Evolutionary conservation across 1,284 basidiomycete genomes (phyloP), one percentile per base, ranked within the genome.

Genomic region (Microbotryum lychnidis-dioicae): DNA sequence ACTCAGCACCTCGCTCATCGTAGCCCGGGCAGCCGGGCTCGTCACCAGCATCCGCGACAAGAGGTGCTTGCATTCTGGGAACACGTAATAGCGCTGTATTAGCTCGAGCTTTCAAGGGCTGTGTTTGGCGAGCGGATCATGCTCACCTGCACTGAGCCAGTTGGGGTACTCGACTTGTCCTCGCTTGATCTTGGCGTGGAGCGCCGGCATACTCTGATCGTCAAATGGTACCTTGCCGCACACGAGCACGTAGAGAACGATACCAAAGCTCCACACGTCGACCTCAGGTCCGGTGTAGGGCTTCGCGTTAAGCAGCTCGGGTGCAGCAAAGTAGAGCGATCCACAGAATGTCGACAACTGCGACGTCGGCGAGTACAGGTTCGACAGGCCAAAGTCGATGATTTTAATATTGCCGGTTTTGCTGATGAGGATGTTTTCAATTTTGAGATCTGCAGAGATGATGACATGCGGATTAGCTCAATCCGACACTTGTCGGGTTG

Each of bases 331-430:
- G 78, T 98, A 99, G 21, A 98, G 80, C 1, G 90, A 96, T 27
- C 94, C 93, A 71, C 94, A 98, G 75, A 98, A 99, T 0, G 96
- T 98, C 31, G 87, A 85, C 1, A 98, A 84, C 73, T 94, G 89
- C 48, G 79, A 75, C 25, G 79, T 75, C 2, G 96, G 94, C 68
- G 94, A 86, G 75, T 86, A 97, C n/a, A 98, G 81, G 75, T 98
- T 99, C 31, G 92, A 97, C 12, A 99, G 81, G 50, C 94, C 94
- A 77, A 98, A 99, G 77, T 98, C 94, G 76, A 98, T 98, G 66
- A 98, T 97, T 80, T 98, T 98, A 82, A 97, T 97, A 77, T 97
- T 97, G 16, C 94, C 94, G 1, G 90, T 91, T 70, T 96, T 92
- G 2, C 92, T 97, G 71, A 99, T 97, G 72, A 98, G 86, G 71